Evolutionary conservation across 2,329 filamentous ascomycete genomes (phyloP), one percentile per base, ranked within the genome.

Genomic region (Monilinia polystroma): DNA sequence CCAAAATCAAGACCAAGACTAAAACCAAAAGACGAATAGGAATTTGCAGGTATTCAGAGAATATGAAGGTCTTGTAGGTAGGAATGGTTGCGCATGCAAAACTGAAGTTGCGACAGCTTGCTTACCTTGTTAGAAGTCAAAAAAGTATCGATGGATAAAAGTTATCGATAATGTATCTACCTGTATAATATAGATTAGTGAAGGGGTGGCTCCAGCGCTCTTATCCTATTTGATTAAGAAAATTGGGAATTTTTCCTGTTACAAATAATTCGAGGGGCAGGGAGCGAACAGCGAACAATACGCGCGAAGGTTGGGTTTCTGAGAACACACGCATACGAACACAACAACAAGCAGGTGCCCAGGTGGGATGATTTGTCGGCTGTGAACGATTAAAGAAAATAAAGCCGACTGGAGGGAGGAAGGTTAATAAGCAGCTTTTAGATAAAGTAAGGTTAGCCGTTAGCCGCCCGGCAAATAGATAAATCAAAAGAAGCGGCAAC

Each of bases 261-360:
- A 59, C 63, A 65, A 65, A 38, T 35, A 47, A 60, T 23, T 62
- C 20, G 45, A 47, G 58, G 53, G 64, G 64, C 56, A 62, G 56
- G 56, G 64, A 54, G 49, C 20, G 49, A 66, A 38, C 20, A 16
- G 64, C 20, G n/a, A 49, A 53, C 20, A 38, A 63, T 49, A 38
- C 11, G 57, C 57, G 41, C 26, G 45, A 16, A 32, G 29, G 18
- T 54, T 54, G 57, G 57, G 43, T 18, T 20, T 59, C 35, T 35
- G 26, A 51, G 57, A 59, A 59, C 26, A n/a, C 41, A 54, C 18
- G 52, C 32, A 54, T 20, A 20, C 26, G 47, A 35, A 35, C 43
- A 16, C 26, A 43, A 49, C 32, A 20, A 38, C 55, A 43, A 18
- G 18, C 55, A 45, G 55, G 29, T 29, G 29, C 29, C 29, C 4